A percentile compares a stretch with the other conserved stretches of the same genome.
Conservation (phyloP, 1,139 yeast species). For the Zygosaccharomyces pseudobailii region DNA sequence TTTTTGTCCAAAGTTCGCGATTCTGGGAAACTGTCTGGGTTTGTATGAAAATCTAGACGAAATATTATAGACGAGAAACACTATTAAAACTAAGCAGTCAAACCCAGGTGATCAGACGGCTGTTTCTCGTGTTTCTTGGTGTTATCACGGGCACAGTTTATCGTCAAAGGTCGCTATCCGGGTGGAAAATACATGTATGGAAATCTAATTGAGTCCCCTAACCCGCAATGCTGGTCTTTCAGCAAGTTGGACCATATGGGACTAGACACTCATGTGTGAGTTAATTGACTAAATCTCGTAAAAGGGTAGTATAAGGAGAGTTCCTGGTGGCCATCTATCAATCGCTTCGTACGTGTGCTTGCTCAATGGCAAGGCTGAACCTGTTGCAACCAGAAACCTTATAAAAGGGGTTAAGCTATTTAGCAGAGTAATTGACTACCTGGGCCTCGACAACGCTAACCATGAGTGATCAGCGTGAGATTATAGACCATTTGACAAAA, state of each 20-base stretch:
- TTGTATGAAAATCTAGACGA: neutral
- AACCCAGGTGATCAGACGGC: neutral
- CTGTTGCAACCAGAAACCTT: neutral
- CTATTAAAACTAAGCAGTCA: too few species aligned
- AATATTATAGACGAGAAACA: neutral
- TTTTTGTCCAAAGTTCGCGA: constrained; percentile 2
- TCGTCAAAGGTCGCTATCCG: too few species aligned
- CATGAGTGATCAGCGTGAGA: constrained; percentile 22
- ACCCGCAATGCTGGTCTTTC: neutral
- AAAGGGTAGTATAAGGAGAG: neutral
- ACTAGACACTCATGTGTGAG: too few species aligned
- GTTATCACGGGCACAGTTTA: too few species aligned
- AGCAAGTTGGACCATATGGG: neutral
- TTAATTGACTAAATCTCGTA: too few species aligned
- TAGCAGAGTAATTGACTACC: neutral
- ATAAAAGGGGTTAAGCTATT: neutral
- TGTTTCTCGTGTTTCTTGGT: neutral
- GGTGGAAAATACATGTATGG: too few species aligned
- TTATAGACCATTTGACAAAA: constrained; percentile 27
- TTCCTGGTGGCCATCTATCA: neutral
- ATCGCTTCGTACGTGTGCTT: constrained; percentile 1
- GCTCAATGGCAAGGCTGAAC: constrained; percentile 1
- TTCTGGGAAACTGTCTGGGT: constrained; percentile 8
- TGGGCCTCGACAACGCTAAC: neutral
- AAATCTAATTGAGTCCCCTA: neutral